phyloP scores from a whole-genome alignment of 768 basidiomycete genomes.

The Rhodotorula babjevae region DNA sequence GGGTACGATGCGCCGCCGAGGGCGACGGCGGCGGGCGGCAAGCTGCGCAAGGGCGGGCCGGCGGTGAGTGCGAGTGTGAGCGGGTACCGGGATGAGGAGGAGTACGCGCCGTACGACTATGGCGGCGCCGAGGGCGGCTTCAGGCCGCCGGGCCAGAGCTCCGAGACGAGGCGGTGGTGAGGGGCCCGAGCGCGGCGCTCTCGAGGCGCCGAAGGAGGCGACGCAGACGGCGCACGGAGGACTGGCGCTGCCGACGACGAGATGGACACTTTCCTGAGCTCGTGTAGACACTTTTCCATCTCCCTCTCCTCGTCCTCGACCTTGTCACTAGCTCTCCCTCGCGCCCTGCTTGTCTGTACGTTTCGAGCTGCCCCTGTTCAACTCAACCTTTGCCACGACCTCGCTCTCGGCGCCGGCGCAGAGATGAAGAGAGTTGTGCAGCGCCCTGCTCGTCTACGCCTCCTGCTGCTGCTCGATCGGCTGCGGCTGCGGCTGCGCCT shows the following conservation, averaged over 20 bases:
- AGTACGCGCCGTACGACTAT: constrained; percentile 1
- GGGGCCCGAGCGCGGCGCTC: background rate
- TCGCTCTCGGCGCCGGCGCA: too few relatives aligned
- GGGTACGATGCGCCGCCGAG: background rate
- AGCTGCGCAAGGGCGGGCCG: constrained; percentile 2
- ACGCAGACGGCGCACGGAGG: too few relatives aligned
- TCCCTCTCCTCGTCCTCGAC: too few relatives aligned
- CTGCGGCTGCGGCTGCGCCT: background rate
- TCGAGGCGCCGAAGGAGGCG: too few relatives aligned
- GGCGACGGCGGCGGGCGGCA: background rate
- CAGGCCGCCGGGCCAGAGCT: background rate
- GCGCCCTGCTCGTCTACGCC: background rate
- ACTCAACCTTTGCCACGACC: too few relatives aligned
- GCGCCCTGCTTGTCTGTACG: too few relatives aligned
- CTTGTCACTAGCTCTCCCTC: too few relatives aligned
- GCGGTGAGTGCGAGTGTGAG: background rate
- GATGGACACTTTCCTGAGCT: background rate
- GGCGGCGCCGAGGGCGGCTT: background rate
- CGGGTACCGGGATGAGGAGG: constrained; percentile 9
- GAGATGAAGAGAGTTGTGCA: too few relatives aligned
- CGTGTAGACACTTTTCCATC: too few relatives aligned
- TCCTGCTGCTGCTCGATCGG: too few relatives aligned
- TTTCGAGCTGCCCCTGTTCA: too few relatives aligned
- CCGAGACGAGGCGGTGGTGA: constrained; percentile 2
- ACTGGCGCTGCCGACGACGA: too few relatives aligned